These are phyloP conservation scores for Vitis labrusca DNA, from an alignment of 164 flowering plant species.

Conservation along the genomic window DNA sequence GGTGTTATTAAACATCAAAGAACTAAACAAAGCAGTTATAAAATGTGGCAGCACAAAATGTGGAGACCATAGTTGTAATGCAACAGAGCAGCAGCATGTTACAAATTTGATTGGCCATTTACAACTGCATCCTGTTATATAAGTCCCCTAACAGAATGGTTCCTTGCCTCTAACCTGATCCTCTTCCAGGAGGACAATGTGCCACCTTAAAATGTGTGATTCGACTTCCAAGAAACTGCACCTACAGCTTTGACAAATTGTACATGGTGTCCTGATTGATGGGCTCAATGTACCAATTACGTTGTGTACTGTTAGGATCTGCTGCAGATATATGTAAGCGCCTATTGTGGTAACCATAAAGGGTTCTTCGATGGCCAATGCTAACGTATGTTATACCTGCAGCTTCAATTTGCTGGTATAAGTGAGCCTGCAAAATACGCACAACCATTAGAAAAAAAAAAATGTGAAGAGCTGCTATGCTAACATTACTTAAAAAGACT, in stretches of 20 bases:
- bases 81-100: neutral
- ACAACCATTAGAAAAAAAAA: neutral
- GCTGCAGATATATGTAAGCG: conserved; percentile 52
- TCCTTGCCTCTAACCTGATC: neutral
- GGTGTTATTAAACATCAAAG: neutral
- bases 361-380: conserved; percentile 80
- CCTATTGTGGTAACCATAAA: conserved; percentile 55
- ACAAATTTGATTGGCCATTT: neutral
- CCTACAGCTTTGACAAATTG: conserved; percentile 21
- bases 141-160: neutral
- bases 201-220: neutral
- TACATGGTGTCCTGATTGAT: conserved; percentile 25
- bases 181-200: neutral
- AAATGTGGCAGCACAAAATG: neutral
- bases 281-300: conserved; percentile 62
- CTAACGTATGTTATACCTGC: conserved; percentile 86
- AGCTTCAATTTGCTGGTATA: conserved; percentile 65
- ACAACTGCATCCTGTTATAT: neutral
- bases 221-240: conserved; percentile 3
- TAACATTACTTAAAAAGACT: no score
- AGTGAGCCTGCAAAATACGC: conserved; percentile 52
- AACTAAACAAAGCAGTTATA: neutral
- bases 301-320: conserved; percentile 28
- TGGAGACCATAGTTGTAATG: neutral
- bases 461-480: no score